Evolutionary conservation across 129 eudicot species (phyloP), one percentile per base, ranked within the genome.

Genomic region (Ambrosia trifida): DNA sequence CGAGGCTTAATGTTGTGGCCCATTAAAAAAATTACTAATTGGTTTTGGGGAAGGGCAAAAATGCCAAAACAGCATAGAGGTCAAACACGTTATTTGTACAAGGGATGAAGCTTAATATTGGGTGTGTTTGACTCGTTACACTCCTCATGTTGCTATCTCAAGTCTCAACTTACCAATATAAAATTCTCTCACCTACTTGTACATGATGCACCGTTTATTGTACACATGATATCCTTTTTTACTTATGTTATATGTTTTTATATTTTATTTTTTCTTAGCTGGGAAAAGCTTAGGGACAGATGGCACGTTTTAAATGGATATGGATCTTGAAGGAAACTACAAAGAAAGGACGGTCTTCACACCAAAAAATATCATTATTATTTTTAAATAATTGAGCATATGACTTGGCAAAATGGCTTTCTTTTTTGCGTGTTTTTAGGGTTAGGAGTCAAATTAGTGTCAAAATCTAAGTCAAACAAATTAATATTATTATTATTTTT

Each of bases 91-190:
- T 60, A 63, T 24, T 43, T 40, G 84, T 69, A 51, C 3, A 50
- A 54, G 16, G 66, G 53, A 7, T 32, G 36, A 43, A 58, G 31
- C 2, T 16, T 30, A 10, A 30, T 1, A 31, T 60, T 52, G 19
- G 72, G 67, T 74, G 72, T 51, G 66, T 80, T 68, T 74, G 83
- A 80, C 83, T 80, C 83, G 80, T 68, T 80, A 74, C 76, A 80
- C 70, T 67, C 68, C 58, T 62, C 40, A 50, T 70, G 56, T 77
- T 69, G 47, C 64, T 69, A 69, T 51, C 57, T 33, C 73, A 40
- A 40, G 28, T 24, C 44, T 40, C 7, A 33, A 31, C 67, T 43
- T 11, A 4, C 35, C 17, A 54, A 28, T 46, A 16, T 17, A 10
- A 14, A 3, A 40, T 46, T 32, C 40, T 70, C 19, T 49, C 9